Percentiles rank a stretch among this genome's conserved stretches.
Conservation (phyloP, 2,329 filamentous ascomycete genomes). For the Gaeumannomyces tritici region DNA sequence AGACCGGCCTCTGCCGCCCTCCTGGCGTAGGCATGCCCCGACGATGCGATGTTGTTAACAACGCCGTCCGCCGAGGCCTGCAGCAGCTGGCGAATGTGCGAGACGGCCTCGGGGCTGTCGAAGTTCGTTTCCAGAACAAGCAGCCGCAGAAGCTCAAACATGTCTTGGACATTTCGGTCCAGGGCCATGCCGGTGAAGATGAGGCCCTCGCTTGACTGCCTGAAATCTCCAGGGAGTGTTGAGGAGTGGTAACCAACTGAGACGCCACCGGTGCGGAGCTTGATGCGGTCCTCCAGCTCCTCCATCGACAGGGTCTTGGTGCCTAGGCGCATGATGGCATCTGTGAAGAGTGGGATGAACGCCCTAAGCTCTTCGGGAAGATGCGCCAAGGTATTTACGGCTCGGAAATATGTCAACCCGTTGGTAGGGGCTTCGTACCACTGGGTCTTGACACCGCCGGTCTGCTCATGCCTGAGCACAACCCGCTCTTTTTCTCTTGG, state of each 20-base stretch:
- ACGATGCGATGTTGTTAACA: slow-evolving; percentile 83
- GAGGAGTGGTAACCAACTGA: slow-evolving; percentile 77
- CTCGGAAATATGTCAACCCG: slow-evolving; percentile 90
- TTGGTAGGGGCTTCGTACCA: slow-evolving; percentile 94
- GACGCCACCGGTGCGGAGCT: slow-evolving; percentile 89
- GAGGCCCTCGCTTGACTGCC: slow-evolving; percentile 68
- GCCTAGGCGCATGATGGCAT: slow-evolving; percentile 86
- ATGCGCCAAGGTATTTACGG: slow-evolving; percentile 68
- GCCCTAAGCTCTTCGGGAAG: slow-evolving; percentile 77
- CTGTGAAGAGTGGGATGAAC: slow-evolving; percentile 82
- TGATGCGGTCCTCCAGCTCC: slow-evolving; percentile 89
- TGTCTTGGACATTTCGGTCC: slow-evolving; percentile 79
- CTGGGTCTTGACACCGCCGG: slow-evolving; percentile 62
- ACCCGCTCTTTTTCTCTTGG: slow-evolving; percentile 61
- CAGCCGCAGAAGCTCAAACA: slow-evolving; percentile 78
- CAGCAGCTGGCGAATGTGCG: slow-evolving; percentile 76
- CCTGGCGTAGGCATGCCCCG: slow-evolving; percentile 79
- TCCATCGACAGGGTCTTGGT: slow-evolving; percentile 86
- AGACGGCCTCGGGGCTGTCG: slow-evolving; percentile 68
- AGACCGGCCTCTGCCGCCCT: slow-evolving; percentile 75
- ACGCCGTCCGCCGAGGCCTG: slow-evolving; percentile 83
- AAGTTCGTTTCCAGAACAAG: slow-evolving; percentile 86
- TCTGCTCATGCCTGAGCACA: slow-evolving; percentile 51
- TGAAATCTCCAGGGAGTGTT: slow-evolving; percentile 64
- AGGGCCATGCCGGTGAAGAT: slow-evolving; percentile 79